These are phyloP conservation scores for Carallia brachiata DNA, from an alignment of 345 rosid genomes.

Conservation along the genomic window DNA sequence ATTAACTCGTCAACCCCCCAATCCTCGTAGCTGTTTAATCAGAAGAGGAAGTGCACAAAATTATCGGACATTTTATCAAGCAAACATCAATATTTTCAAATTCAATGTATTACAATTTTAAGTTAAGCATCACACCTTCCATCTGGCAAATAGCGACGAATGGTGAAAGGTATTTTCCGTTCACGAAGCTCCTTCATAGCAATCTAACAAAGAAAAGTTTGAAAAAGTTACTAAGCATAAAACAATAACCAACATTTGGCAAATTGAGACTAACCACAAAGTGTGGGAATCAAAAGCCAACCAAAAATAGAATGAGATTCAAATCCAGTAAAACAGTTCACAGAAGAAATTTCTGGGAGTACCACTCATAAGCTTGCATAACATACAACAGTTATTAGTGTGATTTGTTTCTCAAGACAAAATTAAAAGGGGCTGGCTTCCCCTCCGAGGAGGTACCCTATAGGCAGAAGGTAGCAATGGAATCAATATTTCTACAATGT, in stretches of 20 bases:
- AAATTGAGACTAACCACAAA: neutral
- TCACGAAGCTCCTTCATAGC: constrained; percentile 91
- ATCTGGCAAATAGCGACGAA: constrained; percentile 73
- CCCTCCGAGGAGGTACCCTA: too few relatives aligned
- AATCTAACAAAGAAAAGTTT: constrained; percentile 40
- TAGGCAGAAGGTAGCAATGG: too few relatives aligned
- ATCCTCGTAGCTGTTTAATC: constrained; percentile 55
- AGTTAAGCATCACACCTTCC: constrained; percentile 58
- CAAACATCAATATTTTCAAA: neutral
- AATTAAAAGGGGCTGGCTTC: too few relatives aligned
- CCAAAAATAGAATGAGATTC: too few relatives aligned
- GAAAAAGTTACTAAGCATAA: neutral
- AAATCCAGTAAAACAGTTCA: too few relatives aligned
- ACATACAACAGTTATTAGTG: too few relatives aligned
- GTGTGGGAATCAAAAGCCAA: too few relatives aligned
- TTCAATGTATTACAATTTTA: neutral
- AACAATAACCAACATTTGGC: neutral
- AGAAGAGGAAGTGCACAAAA: neutral
- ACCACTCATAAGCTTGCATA: too few relatives aligned
- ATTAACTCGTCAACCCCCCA: constrained; percentile 90
- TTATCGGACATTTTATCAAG: neutral
- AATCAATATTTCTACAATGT: too few relatives aligned
- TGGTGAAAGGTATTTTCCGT: constrained; percentile 85
- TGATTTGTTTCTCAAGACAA: too few relatives aligned
- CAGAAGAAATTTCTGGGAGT: too few relatives aligned